Evolutionary conservation across 371 early-diverging fungal species (phyloP), one percentile per base, ranked within the genome.

Genomic region (Mucor plumbeus): DNA sequence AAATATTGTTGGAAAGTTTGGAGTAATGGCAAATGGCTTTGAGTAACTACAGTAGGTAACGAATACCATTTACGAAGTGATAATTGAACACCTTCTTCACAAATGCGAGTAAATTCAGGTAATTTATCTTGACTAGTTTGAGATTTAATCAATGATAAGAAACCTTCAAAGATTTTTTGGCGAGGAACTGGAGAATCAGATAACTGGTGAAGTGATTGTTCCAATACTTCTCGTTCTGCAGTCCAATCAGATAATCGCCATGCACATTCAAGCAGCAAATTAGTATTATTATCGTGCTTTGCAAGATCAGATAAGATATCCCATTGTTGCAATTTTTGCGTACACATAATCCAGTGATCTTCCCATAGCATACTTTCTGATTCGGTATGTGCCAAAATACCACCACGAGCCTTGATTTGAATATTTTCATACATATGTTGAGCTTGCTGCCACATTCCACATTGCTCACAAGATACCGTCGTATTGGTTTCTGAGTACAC

Each of bases 311-410:
- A 84, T 57, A 99, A 80, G 58, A 99, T 88, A 67, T 99, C 99
- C 99, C 99, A 99, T 72, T 97, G 97, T 80, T 99, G 99, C 40
- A 99, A 79, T 59, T 93, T 89, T 71, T 96, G 88, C 0, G 99
- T 92, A 65, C 97, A 95, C 15, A 79, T 76, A 21, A 99, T 89
- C 95, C 99, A 99, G 69, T 95, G 96, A 56, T 97, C 93, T 79
- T 99, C 98, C 99, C 99, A 99, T 7, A 99, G 77, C 58, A 88
- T 87, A 71, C 97, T 99, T 74, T 99, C 99, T 1, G 96, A 87
- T 76, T 99, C 99, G n/a, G 94, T 90, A 72, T 97, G 97, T 4
- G 95, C 93, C 54, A 97, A 74, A 3, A 88, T 87, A 0, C 95
- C 95, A 4, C 90, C 91, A 7, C 96, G 84, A 1, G 97, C 97